Evolutionary conservation across 176 grass and related monocot species (phyloP).

Genomic region (Alopecurus myosuroides): DNA sequence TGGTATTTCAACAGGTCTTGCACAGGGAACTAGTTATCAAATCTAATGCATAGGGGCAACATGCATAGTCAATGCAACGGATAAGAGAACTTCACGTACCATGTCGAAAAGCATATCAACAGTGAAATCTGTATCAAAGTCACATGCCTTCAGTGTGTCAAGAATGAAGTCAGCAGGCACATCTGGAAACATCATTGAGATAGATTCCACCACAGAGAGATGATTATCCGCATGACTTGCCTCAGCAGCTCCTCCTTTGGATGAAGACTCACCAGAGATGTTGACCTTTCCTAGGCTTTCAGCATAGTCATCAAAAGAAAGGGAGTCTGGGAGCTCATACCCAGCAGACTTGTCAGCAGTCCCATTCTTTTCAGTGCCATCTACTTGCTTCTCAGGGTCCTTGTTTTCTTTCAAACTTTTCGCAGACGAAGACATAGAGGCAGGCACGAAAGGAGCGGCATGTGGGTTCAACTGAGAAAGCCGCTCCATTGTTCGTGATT

Average conservation of each 20-base stretch:
- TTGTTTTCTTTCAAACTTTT: not conserved
- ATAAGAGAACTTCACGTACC: constrained; percentile 23
- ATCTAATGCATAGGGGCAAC: not conserved
- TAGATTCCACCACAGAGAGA: constrained; percentile 19
- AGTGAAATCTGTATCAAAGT: constrained; percentile 29
- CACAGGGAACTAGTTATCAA: not conserved
- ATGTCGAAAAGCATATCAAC: constrained; percentile 45
- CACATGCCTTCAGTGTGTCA: constrained; percentile 34
- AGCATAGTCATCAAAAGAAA: constrained; percentile 34
- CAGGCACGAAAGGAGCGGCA: constrained; percentile 58
- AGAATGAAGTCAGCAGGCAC: constrained; percentile 49
- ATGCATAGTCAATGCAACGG: not conserved
- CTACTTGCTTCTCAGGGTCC: not conserved
- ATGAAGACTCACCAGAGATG: constrained; percentile 32
- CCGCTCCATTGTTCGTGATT: constrained; percentile 2
- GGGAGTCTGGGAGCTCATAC: constrained; percentile 36
- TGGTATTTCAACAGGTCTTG: not conserved
- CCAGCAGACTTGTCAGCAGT: constrained; percentile 28
- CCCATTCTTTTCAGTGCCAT: constrained; percentile 21
- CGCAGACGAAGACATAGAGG: not conserved
- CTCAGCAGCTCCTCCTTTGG: constrained; percentile 15
- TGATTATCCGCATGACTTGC: not conserved
- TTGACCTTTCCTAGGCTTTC: constrained; percentile 37
- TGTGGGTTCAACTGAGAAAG: constrained; percentile 51
- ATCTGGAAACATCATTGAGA: constrained; percentile 50